phyloP scores from a whole-genome alignment of 345 rosid genomes.

The Litchi chinensis region DNA sequence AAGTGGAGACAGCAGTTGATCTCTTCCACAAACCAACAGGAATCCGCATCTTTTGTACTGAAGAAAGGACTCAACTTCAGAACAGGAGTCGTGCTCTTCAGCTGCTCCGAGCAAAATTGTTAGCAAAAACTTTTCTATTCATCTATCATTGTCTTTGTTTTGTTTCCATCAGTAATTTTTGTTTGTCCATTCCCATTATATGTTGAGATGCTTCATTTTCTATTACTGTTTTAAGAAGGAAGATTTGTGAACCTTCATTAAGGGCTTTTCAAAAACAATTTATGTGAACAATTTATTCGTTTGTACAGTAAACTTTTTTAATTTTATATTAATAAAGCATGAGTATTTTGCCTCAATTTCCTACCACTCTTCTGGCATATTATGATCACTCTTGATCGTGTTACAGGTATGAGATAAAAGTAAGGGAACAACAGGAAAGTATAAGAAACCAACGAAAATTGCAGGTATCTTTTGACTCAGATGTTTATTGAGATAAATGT shows the following conservation, averaged over 20 bases:
- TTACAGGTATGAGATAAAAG: slow-evolving; percentile 84
- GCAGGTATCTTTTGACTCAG: slow-evolving; percentile 49
- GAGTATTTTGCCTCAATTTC: slow-evolving; percentile 1
- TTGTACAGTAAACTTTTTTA: neutral
- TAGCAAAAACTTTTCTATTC: slow-evolving; percentile 26
- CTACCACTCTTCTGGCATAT: slow-evolving; percentile 13
- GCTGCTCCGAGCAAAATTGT: slow-evolving; percentile 95
- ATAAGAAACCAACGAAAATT: slow-evolving; percentile 68
- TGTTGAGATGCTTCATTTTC: neutral
- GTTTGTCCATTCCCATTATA: neutral
- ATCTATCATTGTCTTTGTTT: neutral
- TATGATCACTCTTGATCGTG: slow-evolving; percentile 19
- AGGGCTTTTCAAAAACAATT: neutral
- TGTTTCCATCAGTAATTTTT: neutral
- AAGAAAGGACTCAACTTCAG: slow-evolving; percentile 86
- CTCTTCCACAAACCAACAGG: slow-evolving; percentile 93
- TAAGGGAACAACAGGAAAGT: slow-evolving; percentile 87
- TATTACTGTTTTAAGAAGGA: slow-evolving; percentile 1
- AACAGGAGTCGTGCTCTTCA: slow-evolving; percentile 83
- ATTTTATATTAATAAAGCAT: slow-evolving; percentile 3
- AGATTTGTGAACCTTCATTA: neutral
- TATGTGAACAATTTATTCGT: neutral
- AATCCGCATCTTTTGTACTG: slow-evolving; percentile 94
- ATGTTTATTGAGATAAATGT: neutral
- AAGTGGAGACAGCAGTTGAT: slow-evolving; percentile 98